A percentile compares a stretch with the other conserved stretches of the same genome.
phyloP scores from a whole-genome alignment of 257 asterid genomes.

The Solanum virginianum region DNA sequence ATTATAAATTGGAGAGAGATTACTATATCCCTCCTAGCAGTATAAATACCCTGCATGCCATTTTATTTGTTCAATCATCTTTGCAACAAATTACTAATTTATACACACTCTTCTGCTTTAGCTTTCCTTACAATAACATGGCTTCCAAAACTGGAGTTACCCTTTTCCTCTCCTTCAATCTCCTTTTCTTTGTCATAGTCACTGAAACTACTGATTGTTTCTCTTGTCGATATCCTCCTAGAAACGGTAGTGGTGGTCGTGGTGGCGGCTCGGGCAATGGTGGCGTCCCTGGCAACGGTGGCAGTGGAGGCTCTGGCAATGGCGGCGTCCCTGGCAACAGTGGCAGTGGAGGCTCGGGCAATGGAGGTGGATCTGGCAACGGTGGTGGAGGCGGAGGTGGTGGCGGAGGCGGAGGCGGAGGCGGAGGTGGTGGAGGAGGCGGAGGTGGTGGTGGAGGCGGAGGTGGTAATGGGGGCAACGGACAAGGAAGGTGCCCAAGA shows the following conservation, averaged over 20 bases:
- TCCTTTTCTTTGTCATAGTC: constrained; percentile 1
- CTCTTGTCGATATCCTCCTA: neutral
- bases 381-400: neutral
- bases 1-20: neutral
- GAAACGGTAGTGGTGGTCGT: neutral
- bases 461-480: neutral
- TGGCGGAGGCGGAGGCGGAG: neutral
- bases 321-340: neutral
- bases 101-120: neutral
- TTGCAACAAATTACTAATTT: neutral
- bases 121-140: neutral
- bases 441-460: neutral
- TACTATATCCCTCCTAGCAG: neutral
- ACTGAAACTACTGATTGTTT: constrained; percentile 1
- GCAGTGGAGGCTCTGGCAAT: neutral
- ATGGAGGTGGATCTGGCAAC: neutral
- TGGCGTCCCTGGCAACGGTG: neutral
- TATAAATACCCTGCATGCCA: neutral
- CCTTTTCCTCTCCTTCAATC: constrained; percentile 5
- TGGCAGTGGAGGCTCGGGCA: neutral
- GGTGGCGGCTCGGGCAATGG: neutral
- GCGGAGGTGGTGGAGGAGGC: neutral
- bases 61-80: neutral
- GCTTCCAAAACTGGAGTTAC: neutral
- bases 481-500: constrained; percentile 8